phyloP scores from a whole-genome alignment of 208 protist genomes.

The Porcisia deanei region DNA sequence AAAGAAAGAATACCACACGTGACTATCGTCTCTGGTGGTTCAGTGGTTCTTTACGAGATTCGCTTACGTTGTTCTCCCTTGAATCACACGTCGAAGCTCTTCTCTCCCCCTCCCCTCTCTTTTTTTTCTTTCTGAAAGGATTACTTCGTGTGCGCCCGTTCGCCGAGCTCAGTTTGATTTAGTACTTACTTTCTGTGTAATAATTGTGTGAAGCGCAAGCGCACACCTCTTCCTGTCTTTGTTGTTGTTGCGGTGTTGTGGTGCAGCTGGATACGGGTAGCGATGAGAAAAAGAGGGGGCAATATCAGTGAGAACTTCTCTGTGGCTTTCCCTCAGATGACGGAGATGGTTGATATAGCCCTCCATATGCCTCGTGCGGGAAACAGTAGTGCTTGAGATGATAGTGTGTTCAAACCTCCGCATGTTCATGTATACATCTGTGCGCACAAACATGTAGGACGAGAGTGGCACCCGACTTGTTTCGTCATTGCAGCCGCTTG shows the following conservation, averaged over 20 bases:
- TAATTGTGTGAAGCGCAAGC: background rate
- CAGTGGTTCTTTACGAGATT: background rate
- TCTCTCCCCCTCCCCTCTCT: background rate
- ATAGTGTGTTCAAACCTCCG: background rate
- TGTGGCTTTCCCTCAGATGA: background rate
- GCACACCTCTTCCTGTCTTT: background rate
- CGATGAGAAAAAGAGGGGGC: background rate
- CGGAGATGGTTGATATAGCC: background rate
- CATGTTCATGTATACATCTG: too few relatives aligned
- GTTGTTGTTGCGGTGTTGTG: background rate
- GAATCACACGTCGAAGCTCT: too few relatives aligned
- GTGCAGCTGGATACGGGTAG: background rate
- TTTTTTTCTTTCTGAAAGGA: background rate
- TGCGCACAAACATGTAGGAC: background rate
- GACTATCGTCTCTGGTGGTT: background rate
- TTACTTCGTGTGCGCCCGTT: background rate
- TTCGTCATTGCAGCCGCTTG: background rate
- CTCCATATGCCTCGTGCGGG: background rate
- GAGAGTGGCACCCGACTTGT: background rate
- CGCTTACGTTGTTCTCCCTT: background rate
- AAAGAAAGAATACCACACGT: slow-evolving; percentile 9
- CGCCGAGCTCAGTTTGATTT: too few relatives aligned
- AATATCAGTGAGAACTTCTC: background rate
- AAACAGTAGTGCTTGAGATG: background rate
- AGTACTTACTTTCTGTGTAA: background rate